Percentiles rank a stretch among this genome's conserved stretches.
These are phyloP conservation scores for Mucuna pruriens DNA, from an alignment of 306 rosid genomes.

Conservation along the genomic window DNA sequence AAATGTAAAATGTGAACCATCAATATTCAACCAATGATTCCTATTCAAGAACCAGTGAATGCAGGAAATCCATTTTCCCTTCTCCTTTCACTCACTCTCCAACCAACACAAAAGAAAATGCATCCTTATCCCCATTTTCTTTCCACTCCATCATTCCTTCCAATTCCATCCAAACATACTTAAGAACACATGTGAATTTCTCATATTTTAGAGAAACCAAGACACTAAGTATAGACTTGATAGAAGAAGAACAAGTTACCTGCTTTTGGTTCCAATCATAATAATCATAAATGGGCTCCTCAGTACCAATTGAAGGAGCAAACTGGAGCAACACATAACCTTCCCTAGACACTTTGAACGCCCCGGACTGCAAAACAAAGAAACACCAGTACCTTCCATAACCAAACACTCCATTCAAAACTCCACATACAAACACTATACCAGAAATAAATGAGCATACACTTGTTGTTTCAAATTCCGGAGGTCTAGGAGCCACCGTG, in stretches of 20 bases:
- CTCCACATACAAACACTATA: neutral
- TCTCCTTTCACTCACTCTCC: no score
- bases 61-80: no score
- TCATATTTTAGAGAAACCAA: neutral
- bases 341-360: constrained; percentile 69
- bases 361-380: constrained; percentile 73
- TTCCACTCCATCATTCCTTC: no score
- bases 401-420: constrained; percentile 1
- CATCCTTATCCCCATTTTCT: no score
- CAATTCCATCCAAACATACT: no score
- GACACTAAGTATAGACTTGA: neutral
- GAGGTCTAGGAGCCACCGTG: constrained; percentile 73
- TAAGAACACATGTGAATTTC: neutral
- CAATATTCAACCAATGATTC: no score
- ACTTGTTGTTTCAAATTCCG: constrained; percentile 63
- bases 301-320: constrained; percentile 69
- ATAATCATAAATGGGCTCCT: constrained; percentile 46
- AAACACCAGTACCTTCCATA: constrained; percentile 34
- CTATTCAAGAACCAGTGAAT: no score
- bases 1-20: no score
- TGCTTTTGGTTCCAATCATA: constrained; percentile 83
- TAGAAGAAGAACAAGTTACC: constrained; percentile 48
- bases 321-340: constrained; percentile 83
- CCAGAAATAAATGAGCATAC: constrained; percentile 53
- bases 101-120: no score